Percentiles rank a stretch among this genome's conserved stretches.
Evolutionary conservation across 2,329 filamentous ascomycete species (phyloP).

Genomic region (Escovopsis sp.): DNA sequence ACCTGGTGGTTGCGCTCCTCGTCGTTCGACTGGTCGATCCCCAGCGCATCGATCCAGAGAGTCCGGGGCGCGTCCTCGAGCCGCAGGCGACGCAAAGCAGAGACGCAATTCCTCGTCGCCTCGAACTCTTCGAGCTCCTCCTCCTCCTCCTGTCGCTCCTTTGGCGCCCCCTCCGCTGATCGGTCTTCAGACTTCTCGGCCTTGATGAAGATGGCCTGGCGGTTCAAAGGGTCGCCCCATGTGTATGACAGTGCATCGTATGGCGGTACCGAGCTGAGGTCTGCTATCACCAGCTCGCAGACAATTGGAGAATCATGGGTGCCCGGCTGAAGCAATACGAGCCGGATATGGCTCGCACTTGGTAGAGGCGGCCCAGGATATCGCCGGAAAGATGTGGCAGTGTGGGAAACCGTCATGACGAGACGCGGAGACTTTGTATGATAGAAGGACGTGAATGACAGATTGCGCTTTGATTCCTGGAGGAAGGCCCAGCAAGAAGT

Average conservation of each 20-base stretch:
- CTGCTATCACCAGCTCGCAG: background rate
- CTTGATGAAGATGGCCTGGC: background rate
- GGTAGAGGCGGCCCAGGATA: background rate
- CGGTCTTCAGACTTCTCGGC: background rate
- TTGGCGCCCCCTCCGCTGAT: no score
- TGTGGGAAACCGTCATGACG: no score
- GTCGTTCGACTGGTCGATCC: constrained; percentile 1
- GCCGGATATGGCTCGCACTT: background rate
- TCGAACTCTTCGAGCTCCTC: background rate
- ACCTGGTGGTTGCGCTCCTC: constrained; percentile 1
- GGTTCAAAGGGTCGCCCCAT: background rate
- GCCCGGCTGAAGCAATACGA: background rate
- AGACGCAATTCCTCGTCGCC: background rate
- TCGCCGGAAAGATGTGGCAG: no score
- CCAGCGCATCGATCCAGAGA: constrained; percentile 2
- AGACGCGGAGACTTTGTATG: no score
- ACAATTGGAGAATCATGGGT: background rate
- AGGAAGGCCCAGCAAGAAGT: no score
- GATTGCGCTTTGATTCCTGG: no score
- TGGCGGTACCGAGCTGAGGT: background rate
- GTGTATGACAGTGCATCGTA: background rate
- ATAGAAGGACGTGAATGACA: no score
- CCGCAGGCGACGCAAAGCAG: background rate
- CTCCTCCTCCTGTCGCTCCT: no score
- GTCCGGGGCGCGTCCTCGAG: background rate